Percentiles rank a stretch among this genome's conserved stretches.
These are phyloP conservation scores for Sordaria brevicollis DNA, from an alignment of 495 filamentous ascomycete genomes.

Conservation along the genomic window DNA sequence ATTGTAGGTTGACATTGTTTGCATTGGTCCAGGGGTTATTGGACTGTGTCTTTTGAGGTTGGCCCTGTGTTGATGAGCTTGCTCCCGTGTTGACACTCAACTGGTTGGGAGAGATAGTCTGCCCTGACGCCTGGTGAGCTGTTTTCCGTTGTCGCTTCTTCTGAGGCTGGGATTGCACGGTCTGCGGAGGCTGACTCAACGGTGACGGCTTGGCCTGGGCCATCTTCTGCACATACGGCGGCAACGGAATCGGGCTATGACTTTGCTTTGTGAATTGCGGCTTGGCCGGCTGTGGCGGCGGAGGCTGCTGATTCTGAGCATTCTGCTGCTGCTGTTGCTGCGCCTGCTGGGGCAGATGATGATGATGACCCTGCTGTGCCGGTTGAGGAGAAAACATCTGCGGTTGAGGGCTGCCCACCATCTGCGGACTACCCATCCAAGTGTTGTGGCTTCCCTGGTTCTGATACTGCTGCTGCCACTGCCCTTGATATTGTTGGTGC, in stretches of 20 bases:
- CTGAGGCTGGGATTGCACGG: not conserved
- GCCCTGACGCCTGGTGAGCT: not conserved
- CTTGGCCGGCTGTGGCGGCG: not conserved
- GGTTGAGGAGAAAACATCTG: not conserved
- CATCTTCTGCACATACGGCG: conserved; percentile 18
- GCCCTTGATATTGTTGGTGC: conserved; percentile 34
- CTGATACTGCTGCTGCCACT: conserved; percentile 18
- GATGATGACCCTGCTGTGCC: not conserved
- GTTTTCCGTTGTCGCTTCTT: not conserved
- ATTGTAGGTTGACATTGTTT: not conserved
- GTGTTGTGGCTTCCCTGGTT: conserved; percentile 7
- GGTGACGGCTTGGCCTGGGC: conserved; percentile 4
- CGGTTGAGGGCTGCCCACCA: not conserved
- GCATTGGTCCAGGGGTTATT: not conserved
- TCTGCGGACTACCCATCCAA: conserved; percentile 5
- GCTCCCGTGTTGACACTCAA: not conserved
- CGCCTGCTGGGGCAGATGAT: not conserved
- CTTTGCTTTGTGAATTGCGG: conserved; percentile 17
- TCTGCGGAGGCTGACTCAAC: conserved; percentile 4
- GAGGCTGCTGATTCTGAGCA: not conserved
- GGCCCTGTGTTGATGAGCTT: not conserved
- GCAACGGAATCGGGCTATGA: conserved; percentile 23
- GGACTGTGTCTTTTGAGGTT: not conserved
- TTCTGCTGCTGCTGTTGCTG: too few relatives aligned
- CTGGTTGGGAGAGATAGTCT: not conserved